Evolutionary conservation across 129 eudicot genomes (phyloP), one percentile per base, ranked within the genome.

Genomic region (Chrysanthemum makinoi): DNA sequence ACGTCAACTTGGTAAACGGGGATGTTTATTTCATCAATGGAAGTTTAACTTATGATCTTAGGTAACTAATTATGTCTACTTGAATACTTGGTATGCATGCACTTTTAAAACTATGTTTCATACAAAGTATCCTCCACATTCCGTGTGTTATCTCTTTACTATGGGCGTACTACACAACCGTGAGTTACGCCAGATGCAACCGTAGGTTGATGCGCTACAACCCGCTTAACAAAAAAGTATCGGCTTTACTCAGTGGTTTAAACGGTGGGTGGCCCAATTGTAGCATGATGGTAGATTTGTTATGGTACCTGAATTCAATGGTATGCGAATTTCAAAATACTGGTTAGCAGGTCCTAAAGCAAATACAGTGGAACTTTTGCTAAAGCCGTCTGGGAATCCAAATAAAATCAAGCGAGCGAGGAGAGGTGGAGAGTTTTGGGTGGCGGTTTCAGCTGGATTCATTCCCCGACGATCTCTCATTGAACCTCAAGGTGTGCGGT

Each of bases 381-480:
- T 76, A 10, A 51, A 43, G 43, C 8, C 8, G 2, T n/a, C 5
- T 15, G 79, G 74, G 35, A 72, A 59, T 49, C 79, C 79, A 0
- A 68, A 73, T 16, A 72, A 70, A 13, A 60, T 79, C 20, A 66
- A 62, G 57, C 49, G 69, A 2, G 69, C 78, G 6, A 56, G 1
- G 12, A 74, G 22, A 14, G 3, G 1, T 0, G 75, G 79, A 7
- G 79, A 79, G 65, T 79, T 79, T 73, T 72, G 79, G 83, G 73
- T 72, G 50, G 83, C 70, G 1, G 30, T 59, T 58, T 48, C 83
- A 8, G 3, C 1, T 22, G 70, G 65, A 30, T n/a, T n/a, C 15
- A 4, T 6, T 0, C 1, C 8, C 72, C 75, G 20, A 59, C 3
- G 13, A 20, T 5, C 17, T 50, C 33, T 17, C 65, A 51, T 62